Evolutionary conservation across 495 filamentous ascomycete genomes (phyloP), one percentile per base, ranked within the genome.

Genomic region (Penicillium turbatum): DNA sequence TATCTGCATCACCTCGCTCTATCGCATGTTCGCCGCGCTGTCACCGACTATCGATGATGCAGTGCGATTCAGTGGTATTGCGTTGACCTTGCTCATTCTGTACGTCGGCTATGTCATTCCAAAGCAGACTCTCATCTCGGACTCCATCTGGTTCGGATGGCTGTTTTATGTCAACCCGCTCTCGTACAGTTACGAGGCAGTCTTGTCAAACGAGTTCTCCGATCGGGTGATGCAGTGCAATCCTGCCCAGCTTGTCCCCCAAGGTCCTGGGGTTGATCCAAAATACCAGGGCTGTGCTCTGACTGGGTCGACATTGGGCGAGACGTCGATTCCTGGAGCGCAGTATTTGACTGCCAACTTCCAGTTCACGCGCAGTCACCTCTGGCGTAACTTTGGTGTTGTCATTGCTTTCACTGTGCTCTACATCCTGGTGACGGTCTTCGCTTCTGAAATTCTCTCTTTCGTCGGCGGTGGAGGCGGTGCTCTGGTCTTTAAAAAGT

Each of bases 71-170:
- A 76, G 79, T 45, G 86, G 86, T 53, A 80, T 84, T 53, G 83
- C 79, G 0, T 63, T 91, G 31, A 89, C 88, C 58, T 64, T 90
- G 19, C 55, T 77, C 45, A 67, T 95, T 55, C 78, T 95, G 15
- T 96, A 87, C 60, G 89, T 86, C 15, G 90, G 90, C 45, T 96
- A 86, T 70, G 75, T 89, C 7, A 87, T 95, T 55, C 86, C 88
- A 1, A 84, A 83, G 9, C 73, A 73, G 11, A 70, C 78, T 26
- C 84, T 95, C 73, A 60, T 77, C 6, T 65, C 80, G 48, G 75
- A 80, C 0, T 75, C 80, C 35, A 83, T 89, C 36, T 96, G 90
- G 90, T 89, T 92, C 58, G 77, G 79, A 26, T 95, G 90, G 90
- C 67, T 93, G 2, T 79, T 79, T 49, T 86, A 82, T 55, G 72